Percentiles rank a stretch among this genome's conserved stretches.
These are phyloP conservation scores for Tulasnella calospora DNA, from an alignment of 768 basidiomycete genomes.

Conservation along the genomic window DNA sequence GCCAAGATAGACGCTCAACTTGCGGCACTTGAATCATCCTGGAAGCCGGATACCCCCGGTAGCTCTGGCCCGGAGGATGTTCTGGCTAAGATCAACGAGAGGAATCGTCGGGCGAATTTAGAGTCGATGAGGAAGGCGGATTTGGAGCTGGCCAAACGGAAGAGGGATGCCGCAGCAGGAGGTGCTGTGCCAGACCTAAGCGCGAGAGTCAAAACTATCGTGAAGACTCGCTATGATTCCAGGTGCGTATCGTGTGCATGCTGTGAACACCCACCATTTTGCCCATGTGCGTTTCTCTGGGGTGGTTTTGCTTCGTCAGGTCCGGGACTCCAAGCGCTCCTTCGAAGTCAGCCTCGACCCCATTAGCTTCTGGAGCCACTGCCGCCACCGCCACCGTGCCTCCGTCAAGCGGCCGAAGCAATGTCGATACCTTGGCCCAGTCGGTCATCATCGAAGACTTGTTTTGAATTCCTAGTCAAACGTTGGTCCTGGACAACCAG, in stretches of 20 bases:
- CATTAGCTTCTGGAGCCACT: not conserved
- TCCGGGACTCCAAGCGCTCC: slow-evolving; percentile 6
- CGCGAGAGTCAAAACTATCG: slow-evolving; percentile 61
- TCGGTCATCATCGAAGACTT: slow-evolving; percentile 24
- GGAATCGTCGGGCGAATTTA: slow-evolving; percentile 78
- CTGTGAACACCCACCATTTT: not conserved
- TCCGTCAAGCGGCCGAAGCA: not conserved
- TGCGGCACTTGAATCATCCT: slow-evolving; percentile 43
- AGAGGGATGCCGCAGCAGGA: slow-evolving; percentile 29
- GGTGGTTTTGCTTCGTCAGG: not conserved
- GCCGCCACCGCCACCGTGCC: not conserved
- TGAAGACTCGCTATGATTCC: slow-evolving; percentile 55
- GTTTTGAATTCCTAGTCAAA: not conserved
- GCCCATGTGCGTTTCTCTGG: not conserved
- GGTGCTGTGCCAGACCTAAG: slow-evolving; percentile 36
- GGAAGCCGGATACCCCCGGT: not conserved
- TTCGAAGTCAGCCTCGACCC: not conserved
- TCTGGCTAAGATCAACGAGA: slow-evolving; percentile 79
- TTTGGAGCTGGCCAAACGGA: slow-evolving; percentile 42
- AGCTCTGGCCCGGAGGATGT: slow-evolving; percentile 33
- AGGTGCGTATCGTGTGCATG: slow-evolving; percentile 44
- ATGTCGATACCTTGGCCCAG: slow-evolving; percentile 12
- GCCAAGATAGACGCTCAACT: slow-evolving; percentile 59
- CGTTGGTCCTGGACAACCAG: not conserved
- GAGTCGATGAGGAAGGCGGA: slow-evolving; percentile 79